Evolutionary conservation across 2,329 filamentous ascomycete species (phyloP).

Genomic region (Zalaria obscura): DNA sequence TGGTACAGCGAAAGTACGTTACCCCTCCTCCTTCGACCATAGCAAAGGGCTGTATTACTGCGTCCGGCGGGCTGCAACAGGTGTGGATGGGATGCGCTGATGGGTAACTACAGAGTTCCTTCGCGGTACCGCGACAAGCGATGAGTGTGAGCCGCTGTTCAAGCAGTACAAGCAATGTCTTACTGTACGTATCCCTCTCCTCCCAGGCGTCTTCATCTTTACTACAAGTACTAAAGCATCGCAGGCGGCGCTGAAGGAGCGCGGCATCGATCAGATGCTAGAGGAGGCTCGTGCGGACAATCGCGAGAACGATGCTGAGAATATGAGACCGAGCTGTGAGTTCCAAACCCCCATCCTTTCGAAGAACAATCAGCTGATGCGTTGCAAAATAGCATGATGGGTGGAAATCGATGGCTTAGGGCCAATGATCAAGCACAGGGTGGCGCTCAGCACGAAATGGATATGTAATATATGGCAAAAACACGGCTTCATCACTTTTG

Average conservation of each 20-base stretch:
- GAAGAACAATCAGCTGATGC: too few relatives aligned
- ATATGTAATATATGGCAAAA: too few relatives aligned
- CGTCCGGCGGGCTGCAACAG: neutral
- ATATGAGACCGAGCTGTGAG: constrained; percentile 33
- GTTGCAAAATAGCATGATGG: too few relatives aligned
- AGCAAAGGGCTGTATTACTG: constrained; percentile 2
- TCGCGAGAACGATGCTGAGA: constrained; percentile 68
- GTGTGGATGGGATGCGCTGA: neutral
- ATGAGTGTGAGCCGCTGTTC: constrained; percentile 79
- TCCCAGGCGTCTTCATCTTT: neutral
- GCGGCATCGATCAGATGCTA: constrained; percentile 85
- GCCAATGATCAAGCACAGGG: too few relatives aligned
- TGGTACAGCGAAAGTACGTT: constrained; percentile 96
- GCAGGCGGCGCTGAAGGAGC: constrained; percentile 71
- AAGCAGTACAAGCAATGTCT: constrained; percentile 80
- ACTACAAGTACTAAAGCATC: neutral
- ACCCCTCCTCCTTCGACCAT: constrained; percentile 1
- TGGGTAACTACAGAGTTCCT: constrained; percentile 53
- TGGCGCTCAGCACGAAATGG: too few relatives aligned
- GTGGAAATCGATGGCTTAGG: too few relatives aligned
- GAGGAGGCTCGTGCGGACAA: constrained; percentile 83
- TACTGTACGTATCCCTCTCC: constrained; percentile 44
- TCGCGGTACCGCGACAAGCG: constrained; percentile 64
- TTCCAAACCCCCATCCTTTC: neutral
- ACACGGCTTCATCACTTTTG: too few relatives aligned